Evolutionary conservation across 371 early-diverging fungal species (phyloP), one percentile per base, ranked within the genome.

Genomic region (Zopfochytrium polystomum): DNA sequence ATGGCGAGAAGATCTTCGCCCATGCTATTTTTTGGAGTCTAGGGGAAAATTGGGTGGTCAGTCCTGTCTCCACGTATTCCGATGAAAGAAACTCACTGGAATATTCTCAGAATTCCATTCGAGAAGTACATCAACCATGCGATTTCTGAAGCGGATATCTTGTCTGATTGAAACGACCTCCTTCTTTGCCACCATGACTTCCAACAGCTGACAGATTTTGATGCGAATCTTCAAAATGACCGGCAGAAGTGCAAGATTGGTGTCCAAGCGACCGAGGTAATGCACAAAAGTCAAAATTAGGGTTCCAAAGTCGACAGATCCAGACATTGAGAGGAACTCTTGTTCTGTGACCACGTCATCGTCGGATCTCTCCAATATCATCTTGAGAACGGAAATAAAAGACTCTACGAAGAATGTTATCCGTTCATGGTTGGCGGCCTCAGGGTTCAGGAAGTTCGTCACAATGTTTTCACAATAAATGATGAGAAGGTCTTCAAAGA

Each of bases 401-500:
- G 91, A 90, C 64, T 92, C 93, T 22, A 92, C 87, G 80, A 91
- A 91, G 58, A 92, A 75, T 2, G 92, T 92, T 67, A 88, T 88
- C 30, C 87, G 84, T 20, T 89, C 86, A 33, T 82, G 86, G 52
- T 87, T 86, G 51, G 31, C 80, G 80, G 87, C 87, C 49, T 92
- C 91, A 20, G 80, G 64, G 57, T 82, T 88, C 77, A 93, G 89
- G 71, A 93, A 90, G 45, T 85, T 81, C 2, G 80, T 77, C 23
- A 90, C 83, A 34, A 89, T 84, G 25, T 77, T 78, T 60, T 90
- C 86, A 67, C 90, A 76, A 58, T 90, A 88, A n/a, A 84, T 78
- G 59, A 94, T 87, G 43, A 95, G 81, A 65, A 90, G 85, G 13
- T 63, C 69, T 70, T 32, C 2, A 34, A 49, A 72, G 35, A 51